Conservation (phyloP, 345 rosid genomes). For the Cardamine chenopodiifolia region DNA sequence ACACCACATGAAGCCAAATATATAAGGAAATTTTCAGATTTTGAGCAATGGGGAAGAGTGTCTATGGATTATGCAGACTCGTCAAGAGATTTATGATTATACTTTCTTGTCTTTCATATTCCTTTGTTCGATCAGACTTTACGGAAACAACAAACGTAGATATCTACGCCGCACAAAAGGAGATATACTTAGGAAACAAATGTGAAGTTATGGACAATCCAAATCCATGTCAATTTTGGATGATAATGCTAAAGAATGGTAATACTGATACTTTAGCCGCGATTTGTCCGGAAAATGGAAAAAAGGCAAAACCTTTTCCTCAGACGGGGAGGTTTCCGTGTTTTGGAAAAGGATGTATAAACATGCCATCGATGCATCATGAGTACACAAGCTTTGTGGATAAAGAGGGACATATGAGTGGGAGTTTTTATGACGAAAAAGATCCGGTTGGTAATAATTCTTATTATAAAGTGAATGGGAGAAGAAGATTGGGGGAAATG, state of each 20-base stretch:
- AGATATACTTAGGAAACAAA: conserved; percentile 61
- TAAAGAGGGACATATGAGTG: conserved; percentile 45
- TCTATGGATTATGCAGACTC: conserved; percentile 16
- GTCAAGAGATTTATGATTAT: conserved; percentile 16
- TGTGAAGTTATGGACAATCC: conserved; percentile 61
- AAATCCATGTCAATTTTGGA: conserved; percentile 72
- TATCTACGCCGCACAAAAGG: conserved; percentile 60
- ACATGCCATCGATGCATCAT: conserved; percentile 61
- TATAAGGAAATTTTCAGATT: background rate
- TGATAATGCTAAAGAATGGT: conserved; percentile 70
- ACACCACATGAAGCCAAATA: conserved; percentile 9
- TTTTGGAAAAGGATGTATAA: conserved; percentile 71
- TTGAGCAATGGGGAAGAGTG: conserved; percentile 28
- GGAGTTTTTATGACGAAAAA: conserved; percentile 53
- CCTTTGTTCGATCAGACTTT: conserved; percentile 23
- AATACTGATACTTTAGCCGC: conserved; percentile 61
- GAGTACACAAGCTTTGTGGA: conserved; percentile 50
- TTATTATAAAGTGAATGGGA: conserved; percentile 54
- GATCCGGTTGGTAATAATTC: conserved; percentile 42
- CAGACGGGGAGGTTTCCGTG: conserved; percentile 58
- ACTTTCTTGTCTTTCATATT: conserved; percentile 33
- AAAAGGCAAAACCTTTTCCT: conserved; percentile 50
- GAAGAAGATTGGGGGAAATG: conserved; percentile 51
- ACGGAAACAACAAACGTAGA: conserved; percentile 34
- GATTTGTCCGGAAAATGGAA: conserved; percentile 61